Conservation (phyloP, 495 filamentous ascomycete genomes). For the Neurospora tetrasperma region DNA sequence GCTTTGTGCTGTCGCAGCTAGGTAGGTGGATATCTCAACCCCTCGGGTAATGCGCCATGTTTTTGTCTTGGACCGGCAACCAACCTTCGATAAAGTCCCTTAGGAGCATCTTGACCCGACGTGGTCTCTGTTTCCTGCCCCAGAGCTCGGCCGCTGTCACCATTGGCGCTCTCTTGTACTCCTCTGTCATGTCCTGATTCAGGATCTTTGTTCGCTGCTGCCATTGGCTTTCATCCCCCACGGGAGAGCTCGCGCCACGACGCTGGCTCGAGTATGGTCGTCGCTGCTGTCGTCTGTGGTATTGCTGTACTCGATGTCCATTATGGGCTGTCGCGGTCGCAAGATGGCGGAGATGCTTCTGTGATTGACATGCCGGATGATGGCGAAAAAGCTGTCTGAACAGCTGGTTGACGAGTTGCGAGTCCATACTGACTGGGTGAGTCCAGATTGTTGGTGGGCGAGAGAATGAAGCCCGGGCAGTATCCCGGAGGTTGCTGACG, state of each 20-base stretch:
- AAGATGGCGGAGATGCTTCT: slow-evolving; percentile 37
- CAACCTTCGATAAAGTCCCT: slow-evolving; percentile 95
- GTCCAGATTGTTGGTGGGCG: background rate
- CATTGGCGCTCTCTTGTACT: slow-evolving; percentile 68
- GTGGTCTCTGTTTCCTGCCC: slow-evolving; percentile 61
- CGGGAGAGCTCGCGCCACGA: slow-evolving; percentile 11
- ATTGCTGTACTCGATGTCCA: slow-evolving; percentile 20
- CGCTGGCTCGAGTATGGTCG: slow-evolving; percentile 18
- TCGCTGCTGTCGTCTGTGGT: slow-evolving; percentile 14
- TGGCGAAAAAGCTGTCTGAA: slow-evolving; percentile 77
- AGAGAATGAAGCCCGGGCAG: background rate
- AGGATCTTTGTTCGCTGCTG: slow-evolving; percentile 66
- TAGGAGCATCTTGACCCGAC: slow-evolving; percentile 88
- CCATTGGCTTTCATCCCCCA: slow-evolving; percentile 52
- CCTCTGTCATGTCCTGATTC: slow-evolving; percentile 62
- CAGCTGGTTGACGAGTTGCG: slow-evolving; percentile 62
- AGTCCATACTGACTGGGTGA: slow-evolving; percentile 56
- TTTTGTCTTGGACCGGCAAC: slow-evolving; percentile 3
- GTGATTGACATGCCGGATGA: slow-evolving; percentile 55
- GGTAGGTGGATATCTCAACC: background rate
- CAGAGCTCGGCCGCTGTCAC: slow-evolving; percentile 74
- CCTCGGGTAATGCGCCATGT: background rate
- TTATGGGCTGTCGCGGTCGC: slow-evolving; percentile 28
- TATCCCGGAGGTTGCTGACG: background rate
- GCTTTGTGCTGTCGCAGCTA: background rate